phyloP scores from a whole-genome alignment of 306 rosid species.

The Gillenia trifoliata region DNA sequence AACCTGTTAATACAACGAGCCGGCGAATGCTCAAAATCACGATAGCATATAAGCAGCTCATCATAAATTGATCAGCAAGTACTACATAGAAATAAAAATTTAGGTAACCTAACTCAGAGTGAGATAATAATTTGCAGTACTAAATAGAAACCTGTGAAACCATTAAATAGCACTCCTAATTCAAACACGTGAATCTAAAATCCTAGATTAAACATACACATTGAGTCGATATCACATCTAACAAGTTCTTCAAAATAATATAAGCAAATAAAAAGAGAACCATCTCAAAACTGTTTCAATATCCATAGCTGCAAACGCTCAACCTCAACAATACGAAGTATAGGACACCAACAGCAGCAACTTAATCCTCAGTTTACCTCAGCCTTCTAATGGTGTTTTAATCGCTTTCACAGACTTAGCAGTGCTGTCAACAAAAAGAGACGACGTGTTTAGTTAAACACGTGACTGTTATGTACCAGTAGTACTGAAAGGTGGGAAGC shows the following conservation, averaged over 20 bases:
- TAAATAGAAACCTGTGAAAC: neutral
- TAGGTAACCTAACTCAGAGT: neutral
- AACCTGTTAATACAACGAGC: no score
- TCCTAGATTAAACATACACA: neutral
- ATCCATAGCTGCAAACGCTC: neutral
- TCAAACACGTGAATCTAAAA: neutral
- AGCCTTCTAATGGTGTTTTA: slow-evolving; percentile 67
- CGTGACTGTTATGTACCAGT: no score
- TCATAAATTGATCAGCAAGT: no score
- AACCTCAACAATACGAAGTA: neutral
- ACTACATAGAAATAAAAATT: neutral
- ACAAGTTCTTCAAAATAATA: neutral
- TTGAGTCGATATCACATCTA: neutral
- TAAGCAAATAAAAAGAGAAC: neutral
- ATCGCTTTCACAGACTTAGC: slow-evolving; percentile 85
- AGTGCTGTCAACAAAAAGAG: slow-evolving; percentile 55
- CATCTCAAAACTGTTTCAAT: neutral
- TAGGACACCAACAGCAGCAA: neutral
- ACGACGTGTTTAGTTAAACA: neutral
- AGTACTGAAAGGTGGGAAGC: no score
- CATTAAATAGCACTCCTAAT: neutral
- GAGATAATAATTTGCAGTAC: neutral
- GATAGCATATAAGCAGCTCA: no score
- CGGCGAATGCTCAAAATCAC: no score
- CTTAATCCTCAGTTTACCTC: slow-evolving; percentile 71